Percentiles rank a stretch among this genome's conserved stretches.
phyloP scores from a whole-genome alignment of 768 basidiomycete species.

The Tricholoma hemisulphureum region DNA sequence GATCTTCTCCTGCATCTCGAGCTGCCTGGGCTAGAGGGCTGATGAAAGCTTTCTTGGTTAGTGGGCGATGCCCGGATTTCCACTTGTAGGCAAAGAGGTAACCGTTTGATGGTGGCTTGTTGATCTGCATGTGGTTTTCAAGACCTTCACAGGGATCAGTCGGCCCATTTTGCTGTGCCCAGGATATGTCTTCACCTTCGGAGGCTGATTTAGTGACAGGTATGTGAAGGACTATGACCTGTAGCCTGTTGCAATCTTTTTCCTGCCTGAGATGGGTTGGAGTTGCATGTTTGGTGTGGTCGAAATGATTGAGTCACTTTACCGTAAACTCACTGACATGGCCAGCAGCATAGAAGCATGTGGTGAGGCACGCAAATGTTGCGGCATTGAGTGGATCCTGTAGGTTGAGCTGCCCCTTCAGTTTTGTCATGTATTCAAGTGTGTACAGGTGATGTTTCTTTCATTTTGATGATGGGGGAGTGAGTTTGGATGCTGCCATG shows the following conservation, averaged over 20 bases:
- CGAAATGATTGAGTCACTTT: not conserved
- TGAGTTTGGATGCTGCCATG: no score
- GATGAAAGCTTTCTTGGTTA: slow-evolving; percentile 24
- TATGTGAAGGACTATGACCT: slow-evolving; percentile 9
- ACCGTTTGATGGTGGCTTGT: slow-evolving; percentile 2
- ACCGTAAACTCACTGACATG: slow-evolving; percentile 22
- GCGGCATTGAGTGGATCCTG: no score
- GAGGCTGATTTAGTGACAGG: slow-evolving; percentile 12
- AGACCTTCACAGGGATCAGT: slow-evolving; percentile 13
- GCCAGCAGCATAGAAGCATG: slow-evolving; percentile 14
- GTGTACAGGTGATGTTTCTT: no score
- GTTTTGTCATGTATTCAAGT: no score
- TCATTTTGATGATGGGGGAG: no score
- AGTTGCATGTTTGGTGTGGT: not conserved
- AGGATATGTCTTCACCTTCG: slow-evolving; percentile 15
- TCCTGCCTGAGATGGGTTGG: slow-evolving; percentile 1
- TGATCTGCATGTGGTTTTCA: slow-evolving; percentile 8
- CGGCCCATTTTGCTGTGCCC: no score
- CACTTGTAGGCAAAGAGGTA: slow-evolving; percentile 7
- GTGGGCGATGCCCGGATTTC: slow-evolving; percentile 6
- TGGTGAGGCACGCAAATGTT: slow-evolving; percentile 17
- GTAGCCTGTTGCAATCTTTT: slow-evolving; percentile 1
- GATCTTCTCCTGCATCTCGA: not conserved
- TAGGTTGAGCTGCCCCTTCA: no score
- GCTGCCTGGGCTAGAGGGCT: slow-evolving; percentile 10